A percentile compares a stretch with the other conserved stretches of the same genome.
Evolutionary conservation across 2,329 filamentous ascomycete genomes (phyloP).

Genomic region (Polychaeton citri): DNA sequence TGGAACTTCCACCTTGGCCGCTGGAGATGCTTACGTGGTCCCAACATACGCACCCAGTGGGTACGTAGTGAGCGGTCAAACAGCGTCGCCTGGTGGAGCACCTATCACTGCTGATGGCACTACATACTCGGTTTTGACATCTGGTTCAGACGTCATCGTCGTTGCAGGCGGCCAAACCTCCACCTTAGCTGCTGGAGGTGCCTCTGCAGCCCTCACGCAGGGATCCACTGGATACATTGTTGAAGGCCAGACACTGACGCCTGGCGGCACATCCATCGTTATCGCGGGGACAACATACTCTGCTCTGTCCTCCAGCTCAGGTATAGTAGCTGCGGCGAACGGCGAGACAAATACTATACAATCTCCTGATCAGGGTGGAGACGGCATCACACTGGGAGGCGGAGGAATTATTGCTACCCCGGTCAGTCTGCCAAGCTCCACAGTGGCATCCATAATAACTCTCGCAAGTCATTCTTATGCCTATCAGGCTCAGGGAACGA

Average conservation of each 20-base stretch:
- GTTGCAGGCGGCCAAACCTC: background rate
- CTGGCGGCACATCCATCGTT: background rate
- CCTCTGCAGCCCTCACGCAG: background rate
- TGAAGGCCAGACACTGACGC: background rate
- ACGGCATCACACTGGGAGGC: background rate
- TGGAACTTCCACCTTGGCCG: too few species aligned
- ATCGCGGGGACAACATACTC: background rate
- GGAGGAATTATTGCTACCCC: background rate
- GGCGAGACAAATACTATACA: slow-evolving; percentile 1
- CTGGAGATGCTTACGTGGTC: too few species aligned
- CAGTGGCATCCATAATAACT: background rate
- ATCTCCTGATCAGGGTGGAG: background rate
- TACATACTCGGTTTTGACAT: background rate
- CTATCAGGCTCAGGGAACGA: background rate
- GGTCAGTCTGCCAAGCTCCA: background rate
- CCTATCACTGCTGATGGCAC: slow-evolving; percentile 2
- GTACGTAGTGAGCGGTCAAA: too few species aligned
- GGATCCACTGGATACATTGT: background rate
- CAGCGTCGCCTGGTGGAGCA: slow-evolving; percentile 4
- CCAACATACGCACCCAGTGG: too few species aligned
- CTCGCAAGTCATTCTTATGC: background rate
- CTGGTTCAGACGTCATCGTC: background rate
- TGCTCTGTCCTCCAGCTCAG: background rate
- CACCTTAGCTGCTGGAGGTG: too few species aligned
- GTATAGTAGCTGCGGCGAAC: background rate